A percentile compares a stretch with the other conserved stretches of the same genome.
Conservation (phyloP, 805 yeast genomes). For the Lipomyces yamanashiensis region DNA sequence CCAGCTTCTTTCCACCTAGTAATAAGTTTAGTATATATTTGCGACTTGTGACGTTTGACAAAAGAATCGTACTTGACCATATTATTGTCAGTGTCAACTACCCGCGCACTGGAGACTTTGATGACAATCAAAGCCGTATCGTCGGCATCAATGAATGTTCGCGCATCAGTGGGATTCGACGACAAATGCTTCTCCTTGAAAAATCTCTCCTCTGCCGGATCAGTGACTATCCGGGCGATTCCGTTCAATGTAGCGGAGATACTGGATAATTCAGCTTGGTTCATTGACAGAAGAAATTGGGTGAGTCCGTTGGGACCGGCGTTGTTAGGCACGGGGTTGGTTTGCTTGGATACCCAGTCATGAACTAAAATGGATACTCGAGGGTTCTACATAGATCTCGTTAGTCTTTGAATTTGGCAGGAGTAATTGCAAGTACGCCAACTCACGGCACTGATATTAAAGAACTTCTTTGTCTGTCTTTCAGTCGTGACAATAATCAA, state of each 20-base stretch:
- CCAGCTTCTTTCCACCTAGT: constrained; percentile 36
- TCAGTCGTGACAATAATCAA: constrained; percentile 75
- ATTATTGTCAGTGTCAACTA: constrained; percentile 77
- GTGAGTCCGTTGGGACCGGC: constrained; percentile 48
- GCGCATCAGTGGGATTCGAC: constrained; percentile 66
- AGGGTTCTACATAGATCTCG: constrained; percentile 55
- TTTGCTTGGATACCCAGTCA: constrained; percentile 74
- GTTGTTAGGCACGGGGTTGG: constrained; percentile 13
- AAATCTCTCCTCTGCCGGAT: constrained; percentile 57
- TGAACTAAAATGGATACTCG: constrained; percentile 83
- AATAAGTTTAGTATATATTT: neutral
- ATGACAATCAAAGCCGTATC: constrained; percentile 70
- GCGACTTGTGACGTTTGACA: neutral
- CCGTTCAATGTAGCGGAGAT: constrained; percentile 85
- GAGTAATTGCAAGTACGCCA: neutral
- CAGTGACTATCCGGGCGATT: constrained; percentile 59
- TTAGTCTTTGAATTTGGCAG: neutral
- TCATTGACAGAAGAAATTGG: constrained; percentile 71
- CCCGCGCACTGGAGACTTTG: constrained; percentile 67
- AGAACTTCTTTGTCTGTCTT: constrained; percentile 70
- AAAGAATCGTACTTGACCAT: constrained; percentile 35
- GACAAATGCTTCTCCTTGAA: constrained; percentile 66
- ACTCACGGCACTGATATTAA: constrained; percentile 56
- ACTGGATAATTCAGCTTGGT: constrained; percentile 77
- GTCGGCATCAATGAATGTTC: constrained; percentile 66